phyloP scores from a whole-genome alignment of 192 early-diverging fungal species.

The Coemansia sp. region DNA sequence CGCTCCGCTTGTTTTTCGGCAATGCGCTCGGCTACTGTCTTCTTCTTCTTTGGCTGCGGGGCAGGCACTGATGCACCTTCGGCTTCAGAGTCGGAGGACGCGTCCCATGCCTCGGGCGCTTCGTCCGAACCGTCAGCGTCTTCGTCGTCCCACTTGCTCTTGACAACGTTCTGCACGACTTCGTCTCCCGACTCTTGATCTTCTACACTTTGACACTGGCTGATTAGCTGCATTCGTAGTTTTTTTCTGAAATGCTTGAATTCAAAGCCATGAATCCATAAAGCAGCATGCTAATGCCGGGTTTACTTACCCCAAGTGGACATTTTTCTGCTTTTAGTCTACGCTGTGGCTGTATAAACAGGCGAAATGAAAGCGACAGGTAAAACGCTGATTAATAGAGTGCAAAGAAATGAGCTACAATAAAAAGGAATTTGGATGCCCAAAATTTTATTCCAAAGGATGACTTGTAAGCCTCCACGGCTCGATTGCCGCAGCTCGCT shows the following conservation, averaged over 20 bases:
- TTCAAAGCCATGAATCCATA: background rate
- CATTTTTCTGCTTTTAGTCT: constrained; percentile 14
- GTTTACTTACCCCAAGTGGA: constrained; percentile 50
- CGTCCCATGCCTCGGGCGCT: constrained; percentile 64
- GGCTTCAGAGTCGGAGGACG: constrained; percentile 56
- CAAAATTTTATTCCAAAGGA: background rate
- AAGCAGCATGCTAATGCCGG: background rate
- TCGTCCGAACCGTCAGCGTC: constrained; percentile 65
- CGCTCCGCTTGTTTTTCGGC: constrained; percentile 59
- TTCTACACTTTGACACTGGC: background rate
- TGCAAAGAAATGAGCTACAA: background rate
- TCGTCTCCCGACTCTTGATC: constrained; percentile 9
- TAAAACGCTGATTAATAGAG: background rate
- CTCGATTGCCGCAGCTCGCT: background rate
- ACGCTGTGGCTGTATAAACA: constrained; percentile 4
- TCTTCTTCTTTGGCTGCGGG: constrained; percentile 53
- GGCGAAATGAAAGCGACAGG: background rate
- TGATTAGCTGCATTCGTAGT: background rate
- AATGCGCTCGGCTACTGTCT: constrained; percentile 59
- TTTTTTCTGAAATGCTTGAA: background rate
- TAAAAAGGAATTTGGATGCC: constrained; percentile 7
- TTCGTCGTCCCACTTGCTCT: constrained; percentile 60
- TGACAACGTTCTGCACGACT: constrained; percentile 3
- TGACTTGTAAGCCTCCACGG: background rate
- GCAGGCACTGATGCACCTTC: constrained; percentile 23